These are phyloP conservation scores for Alternaria dauci DNA, from an alignment of 2,329 filamentous ascomycete species.

Conservation along the genomic window DNA sequence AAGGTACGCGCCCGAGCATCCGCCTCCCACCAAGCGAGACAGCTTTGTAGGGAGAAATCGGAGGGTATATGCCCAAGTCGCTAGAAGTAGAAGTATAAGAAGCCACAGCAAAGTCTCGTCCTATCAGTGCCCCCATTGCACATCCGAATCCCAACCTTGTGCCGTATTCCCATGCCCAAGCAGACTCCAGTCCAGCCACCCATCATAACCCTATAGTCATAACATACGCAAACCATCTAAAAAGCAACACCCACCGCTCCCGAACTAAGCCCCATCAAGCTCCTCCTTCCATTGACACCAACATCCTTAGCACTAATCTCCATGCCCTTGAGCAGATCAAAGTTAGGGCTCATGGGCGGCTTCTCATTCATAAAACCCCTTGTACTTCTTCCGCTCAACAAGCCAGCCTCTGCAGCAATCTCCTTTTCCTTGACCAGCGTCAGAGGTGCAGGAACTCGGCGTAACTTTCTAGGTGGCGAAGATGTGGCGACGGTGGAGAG, in stretches of 20 bases:
- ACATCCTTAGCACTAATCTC: slow-evolving; percentile 37
- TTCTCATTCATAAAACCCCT: slow-evolving; percentile 30
- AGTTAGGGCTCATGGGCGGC: slow-evolving; percentile 40
- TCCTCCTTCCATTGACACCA: slow-evolving; percentile 20
- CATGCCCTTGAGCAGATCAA: slow-evolving; percentile 41
- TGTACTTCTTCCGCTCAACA: slow-evolving; percentile 29
- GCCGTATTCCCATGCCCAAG: neutral
- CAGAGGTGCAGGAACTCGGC: slow-evolving; percentile 42
- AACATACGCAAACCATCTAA: slow-evolving; percentile 17
- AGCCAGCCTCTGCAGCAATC: slow-evolving; percentile 26
- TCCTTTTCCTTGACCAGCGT: slow-evolving; percentile 37
- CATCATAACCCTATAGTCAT: neutral
- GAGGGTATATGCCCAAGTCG: slow-evolving; percentile 23
- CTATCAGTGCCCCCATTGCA: neutral
- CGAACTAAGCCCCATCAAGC: slow-evolving; percentile 24
- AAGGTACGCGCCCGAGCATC: slow-evolving; percentile 13
- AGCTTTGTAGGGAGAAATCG: slow-evolving; percentile 8
- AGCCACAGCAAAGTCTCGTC: neutral
- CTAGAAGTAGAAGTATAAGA: neutral
- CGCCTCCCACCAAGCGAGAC: slow-evolving; percentile 12
- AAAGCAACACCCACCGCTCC: slow-evolving; percentile 48
- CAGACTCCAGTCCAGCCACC: neutral
- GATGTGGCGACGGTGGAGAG: slow-evolving; percentile 13
- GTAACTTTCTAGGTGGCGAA: slow-evolving; percentile 28
- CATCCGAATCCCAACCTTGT: neutral